Conservation (phyloP, 805 yeast species). For the Starmerella bacillaris region DNA sequence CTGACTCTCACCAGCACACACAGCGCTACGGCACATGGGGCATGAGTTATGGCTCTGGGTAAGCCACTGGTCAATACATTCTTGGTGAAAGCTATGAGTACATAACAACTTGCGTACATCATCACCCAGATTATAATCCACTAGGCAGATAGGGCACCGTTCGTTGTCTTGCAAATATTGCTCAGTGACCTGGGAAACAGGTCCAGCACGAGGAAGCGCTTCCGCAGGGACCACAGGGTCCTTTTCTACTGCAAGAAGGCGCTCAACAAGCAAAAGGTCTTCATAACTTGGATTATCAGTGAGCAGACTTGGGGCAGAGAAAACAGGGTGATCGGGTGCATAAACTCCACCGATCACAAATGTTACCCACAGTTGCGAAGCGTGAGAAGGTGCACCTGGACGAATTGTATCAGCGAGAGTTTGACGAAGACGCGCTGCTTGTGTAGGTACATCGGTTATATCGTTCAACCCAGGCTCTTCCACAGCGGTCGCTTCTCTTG, state of each 20-base stretch:
- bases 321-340: constrained; percentile 31
- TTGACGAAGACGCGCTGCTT: too few species aligned
- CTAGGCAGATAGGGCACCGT: constrained; percentile 30
- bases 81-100: constrained; percentile 35
- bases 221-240: constrained; percentile 28
- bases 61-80: constrained; percentile 44
- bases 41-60: constrained; percentile 36
- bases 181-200: constrained; percentile 20
- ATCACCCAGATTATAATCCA: constrained; percentile 32
- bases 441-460: not conserved
- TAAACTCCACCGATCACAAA: constrained; percentile 43
- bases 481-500: not conserved
- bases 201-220: constrained; percentile 28
- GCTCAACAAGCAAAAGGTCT: constrained; percentile 32
- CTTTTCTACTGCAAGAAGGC: constrained; percentile 31
- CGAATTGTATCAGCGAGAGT: too few species aligned
- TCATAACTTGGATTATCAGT: constrained; percentile 36
- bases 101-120: constrained; percentile 32
- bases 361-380: constrained; percentile 32
- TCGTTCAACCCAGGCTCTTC: not conserved
- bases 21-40: constrained; percentile 33
- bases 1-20: not conserved
- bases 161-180: constrained; percentile 12
- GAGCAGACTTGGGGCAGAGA: constrained; percentile 31
- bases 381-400: not conserved